Evolutionary conservation across 331 rosid species (phyloP), one percentile per base, ranked within the genome.

Genomic region (Pyracantha coccinea): DNA sequence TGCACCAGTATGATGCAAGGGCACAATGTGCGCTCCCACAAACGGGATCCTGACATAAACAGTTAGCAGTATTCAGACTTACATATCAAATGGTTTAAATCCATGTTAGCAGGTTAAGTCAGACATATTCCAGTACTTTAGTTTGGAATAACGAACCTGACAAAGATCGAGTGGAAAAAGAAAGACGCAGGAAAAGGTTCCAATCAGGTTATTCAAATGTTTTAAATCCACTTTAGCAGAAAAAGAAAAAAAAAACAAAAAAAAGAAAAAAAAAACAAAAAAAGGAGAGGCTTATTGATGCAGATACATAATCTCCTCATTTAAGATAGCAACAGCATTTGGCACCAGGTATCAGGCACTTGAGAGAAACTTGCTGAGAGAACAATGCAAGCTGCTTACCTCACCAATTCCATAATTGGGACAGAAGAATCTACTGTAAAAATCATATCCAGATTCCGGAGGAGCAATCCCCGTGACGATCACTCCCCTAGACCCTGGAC

Each of bases 21-120:
- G 86, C 81, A 83, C 94, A 93, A 76, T 93, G 90, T 74, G 96
- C 97, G 80, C 89, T 89, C 74, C 97, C 96, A 81, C 81, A 68
- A 57, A 84, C 94, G 21, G 89, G 90, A 84, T 91, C 97, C 98
- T 89, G 77, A 83, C 77, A 73, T 73, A 47, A 4, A 15, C 2
- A 35, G 15, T 7, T 31, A 53, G 31, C 45, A n/a, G 16, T 20
- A 15, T 54, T 35, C 3, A 45, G 38, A 8, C 8, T 28, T 50
- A 7, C 6, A 1, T 38, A 38, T 3, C 14, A 38, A 38, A 38
- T 38, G 14, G 45, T 38, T 38, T 38, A 38, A 38, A 45, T 47
- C 15, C 6, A n/a, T 27, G 47, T 68, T 12, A 27, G 25, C 17
- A 17, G 62, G 17, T 38, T 7, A 19, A 27, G 5, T 17, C 28